These are phyloP conservation scores for Naegleria fowleri DNA, from an alignment of 208 protist genomes.

Conservation along the genomic window DNA sequence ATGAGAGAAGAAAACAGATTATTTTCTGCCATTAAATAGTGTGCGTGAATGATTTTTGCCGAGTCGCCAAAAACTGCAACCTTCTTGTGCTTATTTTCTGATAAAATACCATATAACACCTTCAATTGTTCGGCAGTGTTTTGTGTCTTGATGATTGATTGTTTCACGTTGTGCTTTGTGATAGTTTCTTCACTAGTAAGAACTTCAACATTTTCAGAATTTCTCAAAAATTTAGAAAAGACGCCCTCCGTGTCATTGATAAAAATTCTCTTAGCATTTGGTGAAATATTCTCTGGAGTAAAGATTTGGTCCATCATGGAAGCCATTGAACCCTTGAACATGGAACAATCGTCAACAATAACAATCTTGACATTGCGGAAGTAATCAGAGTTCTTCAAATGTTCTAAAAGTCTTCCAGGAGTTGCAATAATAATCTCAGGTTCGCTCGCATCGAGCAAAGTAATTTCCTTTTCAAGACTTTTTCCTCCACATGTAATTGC, in stretches of 20 bases:
- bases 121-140: neutral
- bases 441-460: neutral
- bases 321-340: neutral
- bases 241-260: neutral
- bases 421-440: constrained; percentile 28
- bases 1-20: neutral
- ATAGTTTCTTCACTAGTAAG: neutral
- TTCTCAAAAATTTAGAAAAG: neutral
- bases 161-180: neutral
- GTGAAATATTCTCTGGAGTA: neutral
- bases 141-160: neutral
- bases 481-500: neutral
- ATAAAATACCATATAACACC: neutral
- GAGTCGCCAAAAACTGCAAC: neutral
- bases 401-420: neutral
- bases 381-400: constrained; percentile 21
- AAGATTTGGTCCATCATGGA: neutral
- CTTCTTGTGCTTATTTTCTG: neutral
- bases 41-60: neutral
- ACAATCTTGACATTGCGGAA: neutral
- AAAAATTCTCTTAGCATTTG: neutral
- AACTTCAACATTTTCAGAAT: neutral
- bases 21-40: constrained; percentile 7
- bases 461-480: neutral
- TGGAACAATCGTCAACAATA: neutral